Evolutionary conservation across 1,139 yeast species (phyloP).

Genomic region (Trichomonascaceae sp.): DNA sequence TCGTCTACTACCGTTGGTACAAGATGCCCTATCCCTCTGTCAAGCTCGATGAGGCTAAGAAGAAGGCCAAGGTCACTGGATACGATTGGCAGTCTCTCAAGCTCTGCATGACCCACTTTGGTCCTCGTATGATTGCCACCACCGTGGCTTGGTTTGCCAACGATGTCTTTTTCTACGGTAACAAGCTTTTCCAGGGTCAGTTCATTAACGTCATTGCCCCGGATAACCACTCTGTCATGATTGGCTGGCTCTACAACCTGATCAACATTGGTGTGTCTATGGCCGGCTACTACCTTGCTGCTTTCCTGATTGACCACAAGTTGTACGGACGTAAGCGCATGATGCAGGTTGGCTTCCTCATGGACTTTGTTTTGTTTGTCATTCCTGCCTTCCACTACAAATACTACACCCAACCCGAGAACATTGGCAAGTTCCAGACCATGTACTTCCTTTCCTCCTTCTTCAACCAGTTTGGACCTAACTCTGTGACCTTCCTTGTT

Average conservation of each 20-base stretch:
- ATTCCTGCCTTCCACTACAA: constrained; percentile 51
- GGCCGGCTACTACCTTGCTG: constrained; percentile 54
- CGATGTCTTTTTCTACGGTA: constrained; percentile 90
- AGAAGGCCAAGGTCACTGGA: constrained; percentile 25
- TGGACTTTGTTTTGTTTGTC: constrained; percentile 46
- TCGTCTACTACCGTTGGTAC: constrained; percentile 27
- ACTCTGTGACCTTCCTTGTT: constrained; percentile 85
- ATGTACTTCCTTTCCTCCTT: constrained; percentile 51
- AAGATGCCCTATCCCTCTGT: constrained; percentile 26
- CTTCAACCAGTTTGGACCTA: constrained; percentile 72
- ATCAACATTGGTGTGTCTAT: constrained; percentile 57
- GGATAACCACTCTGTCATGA: constrained; percentile 60
- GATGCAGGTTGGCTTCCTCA: constrained; percentile 46
- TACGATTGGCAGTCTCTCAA: constrained; percentile 22
- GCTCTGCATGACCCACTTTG: constrained; percentile 43
- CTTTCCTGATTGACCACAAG: constrained; percentile 43
- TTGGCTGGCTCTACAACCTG: constrained; percentile 54
- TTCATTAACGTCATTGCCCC: constrained; percentile 52
- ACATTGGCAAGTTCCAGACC: constrained; percentile 43
- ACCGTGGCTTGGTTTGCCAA: constrained; percentile 95
- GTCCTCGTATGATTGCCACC: constrained; percentile 86
- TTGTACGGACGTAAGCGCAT: constrained; percentile 45
- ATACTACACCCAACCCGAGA: constrained; percentile 32
- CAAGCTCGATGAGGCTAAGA: constrained; percentile 18
- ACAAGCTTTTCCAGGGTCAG: constrained; percentile 64